phyloP scores from a whole-genome alignment of 2,329 filamentous ascomycete species.

The Trichoderma asperellum region DNA sequence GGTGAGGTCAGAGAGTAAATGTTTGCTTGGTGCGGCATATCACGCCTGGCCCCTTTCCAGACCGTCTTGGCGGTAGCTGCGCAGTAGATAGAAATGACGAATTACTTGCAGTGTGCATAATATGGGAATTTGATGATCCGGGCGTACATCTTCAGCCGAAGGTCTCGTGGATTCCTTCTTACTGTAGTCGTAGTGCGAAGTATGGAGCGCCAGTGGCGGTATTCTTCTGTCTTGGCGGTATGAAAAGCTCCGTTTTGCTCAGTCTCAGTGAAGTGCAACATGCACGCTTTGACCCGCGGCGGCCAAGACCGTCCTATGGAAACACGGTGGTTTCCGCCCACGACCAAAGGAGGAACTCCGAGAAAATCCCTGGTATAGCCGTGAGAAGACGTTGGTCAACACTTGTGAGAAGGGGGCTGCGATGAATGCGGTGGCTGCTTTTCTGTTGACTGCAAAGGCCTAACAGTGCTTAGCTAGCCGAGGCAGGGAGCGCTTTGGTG shows the following conservation, averaged over 20 bases:
- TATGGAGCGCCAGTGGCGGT: conserved; percentile 3
- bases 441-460: neutral
- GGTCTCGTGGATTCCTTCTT: conserved; percentile 19
- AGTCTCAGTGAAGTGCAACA: neutral
- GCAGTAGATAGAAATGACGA: conserved; percentile 1
- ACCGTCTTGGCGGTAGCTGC: neutral
- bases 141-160: conserved; percentile 1
- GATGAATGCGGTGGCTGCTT: neutral
- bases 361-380: conserved; percentile 15
- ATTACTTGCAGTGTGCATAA: neutral
- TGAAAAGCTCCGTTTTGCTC: neutral
- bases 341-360: neutral
- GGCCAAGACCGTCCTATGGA: conserved; percentile 3
- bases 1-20: neutral
- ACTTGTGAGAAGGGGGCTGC: neutral
- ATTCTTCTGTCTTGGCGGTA: neutral
- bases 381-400: conserved; percentile 10
- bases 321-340: neutral
- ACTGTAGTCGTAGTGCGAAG: neutral
- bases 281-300: neutral
- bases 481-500: neutral
- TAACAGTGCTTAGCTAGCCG: neutral
- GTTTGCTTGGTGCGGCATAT: neutral
- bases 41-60: conserved; percentile 8
- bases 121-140: conserved; percentile 3